These are phyloP conservation scores for Adansonia rubrostipa DNA, from an alignment of 441 rosid genomes.

Conservation along the genomic window DNA sequence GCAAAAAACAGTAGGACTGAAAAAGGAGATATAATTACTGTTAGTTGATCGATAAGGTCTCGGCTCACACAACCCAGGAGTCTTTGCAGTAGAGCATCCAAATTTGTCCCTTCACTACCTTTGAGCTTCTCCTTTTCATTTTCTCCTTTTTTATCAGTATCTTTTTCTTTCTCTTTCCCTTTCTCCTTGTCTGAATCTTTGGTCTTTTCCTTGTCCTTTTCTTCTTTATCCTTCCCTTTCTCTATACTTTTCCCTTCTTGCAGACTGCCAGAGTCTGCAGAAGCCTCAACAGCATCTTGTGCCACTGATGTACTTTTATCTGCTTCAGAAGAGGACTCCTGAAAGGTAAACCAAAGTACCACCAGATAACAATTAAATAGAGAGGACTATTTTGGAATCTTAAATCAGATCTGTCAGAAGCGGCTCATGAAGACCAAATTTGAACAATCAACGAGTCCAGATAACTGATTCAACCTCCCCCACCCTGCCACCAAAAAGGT, in stretches of 20 bases:
- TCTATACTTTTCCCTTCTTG: slow-evolving; percentile 66
- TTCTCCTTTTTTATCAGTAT: slow-evolving; percentile 76
- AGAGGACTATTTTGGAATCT: neutral
- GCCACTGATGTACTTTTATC: slow-evolving; percentile 57
- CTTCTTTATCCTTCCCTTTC: slow-evolving; percentile 86
- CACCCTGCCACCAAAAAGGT: neutral
- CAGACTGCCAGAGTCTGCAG: slow-evolving; percentile 58
- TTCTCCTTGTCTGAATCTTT: slow-evolving; percentile 72
- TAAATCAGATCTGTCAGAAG: neutral
- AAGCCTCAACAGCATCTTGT: slow-evolving; percentile 63
- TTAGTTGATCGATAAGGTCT: slow-evolving; percentile 95
- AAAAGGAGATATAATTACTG: slow-evolving; percentile 55
- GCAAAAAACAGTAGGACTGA: slow-evolving; percentile 24
- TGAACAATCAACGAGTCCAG: neutral
- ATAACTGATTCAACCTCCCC: neutral
- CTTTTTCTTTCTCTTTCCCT: slow-evolving; percentile 89
- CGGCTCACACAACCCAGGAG: slow-evolving; percentile 97
- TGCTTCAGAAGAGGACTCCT: slow-evolving; percentile 77
- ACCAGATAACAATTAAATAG: neutral
- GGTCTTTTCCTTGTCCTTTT: slow-evolving; percentile 72
- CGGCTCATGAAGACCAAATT: neutral
- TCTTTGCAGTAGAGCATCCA: slow-evolving; percentile 94
- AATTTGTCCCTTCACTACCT: slow-evolving; percentile 86
- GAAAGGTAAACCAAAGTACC: neutral
- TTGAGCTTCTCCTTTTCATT: slow-evolving; percentile 86